A percentile compares a stretch with the other conserved stretches of the same genome.
Evolutionary conservation across 805 yeast genomes (phyloP).

Genomic region (Hagleromyces aurorensis): DNA sequence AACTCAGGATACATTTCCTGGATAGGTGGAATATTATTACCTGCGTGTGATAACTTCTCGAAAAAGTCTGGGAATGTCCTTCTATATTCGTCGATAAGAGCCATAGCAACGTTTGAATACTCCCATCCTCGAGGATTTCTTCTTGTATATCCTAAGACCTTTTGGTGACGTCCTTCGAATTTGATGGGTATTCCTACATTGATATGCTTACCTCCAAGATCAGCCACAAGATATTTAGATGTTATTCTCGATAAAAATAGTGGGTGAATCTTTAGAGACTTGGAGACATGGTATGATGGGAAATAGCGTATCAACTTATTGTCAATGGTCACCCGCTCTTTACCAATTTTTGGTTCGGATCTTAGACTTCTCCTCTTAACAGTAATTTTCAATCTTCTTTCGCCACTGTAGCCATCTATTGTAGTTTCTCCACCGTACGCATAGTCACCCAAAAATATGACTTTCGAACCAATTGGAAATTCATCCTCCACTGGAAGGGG

Average conservation of each 20-base stretch:
- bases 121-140: slow-evolving; percentile 69
- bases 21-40: slow-evolving; percentile 25
- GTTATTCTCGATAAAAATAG: slow-evolving; percentile 71
- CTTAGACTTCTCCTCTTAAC: slow-evolving; percentile 43
- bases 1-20: slow-evolving; percentile 32
- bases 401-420: slow-evolving; percentile 50
- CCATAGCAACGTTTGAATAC: slow-evolving; percentile 66
- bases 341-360: slow-evolving; percentile 61
- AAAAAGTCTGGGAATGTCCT: slow-evolving; percentile 57
- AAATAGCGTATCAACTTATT: slow-evolving; percentile 46
- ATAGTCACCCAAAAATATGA: slow-evolving; percentile 73
- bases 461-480: slow-evolving; percentile 65
- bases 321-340: slow-evolving; percentile 51
- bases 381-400: slow-evolving; percentile 40
- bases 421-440: slow-evolving; percentile 80
- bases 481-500: slow-evolving; percentile 77
- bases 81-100: slow-evolving; percentile 54
- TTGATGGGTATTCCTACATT: slow-evolving; percentile 82
- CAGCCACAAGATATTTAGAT: slow-evolving; percentile 57
- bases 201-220: slow-evolving; percentile 41
- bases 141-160: slow-evolving; percentile 82
- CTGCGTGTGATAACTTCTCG: slow-evolving; percentile 29
- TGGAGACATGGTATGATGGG: slow-evolving; percentile 59
- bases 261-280: slow-evolving; percentile 47
- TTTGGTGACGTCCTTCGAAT: slow-evolving; percentile 67